These are phyloP conservation scores for Arthrocladium fulminans DNA, from an alignment of 2,329 filamentous ascomycete genomes.

Conservation along the genomic window DNA sequence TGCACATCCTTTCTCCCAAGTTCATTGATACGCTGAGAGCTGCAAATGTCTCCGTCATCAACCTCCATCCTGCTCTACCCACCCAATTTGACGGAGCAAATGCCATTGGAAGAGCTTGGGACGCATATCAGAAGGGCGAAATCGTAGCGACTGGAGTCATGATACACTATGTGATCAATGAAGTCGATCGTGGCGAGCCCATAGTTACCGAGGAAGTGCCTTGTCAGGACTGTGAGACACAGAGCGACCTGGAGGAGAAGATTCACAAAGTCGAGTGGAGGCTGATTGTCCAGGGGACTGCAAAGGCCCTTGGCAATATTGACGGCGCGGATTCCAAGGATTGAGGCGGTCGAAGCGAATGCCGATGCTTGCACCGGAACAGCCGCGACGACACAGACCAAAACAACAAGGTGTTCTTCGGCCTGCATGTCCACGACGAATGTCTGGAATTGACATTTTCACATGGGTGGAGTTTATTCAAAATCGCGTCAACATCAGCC, in stretches of 20 bases:
- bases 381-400: too few species aligned
- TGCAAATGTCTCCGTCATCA: slow-evolving; percentile 62
- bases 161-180: slow-evolving; percentile 73
- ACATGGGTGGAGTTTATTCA: too few species aligned
- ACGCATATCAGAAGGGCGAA: slow-evolving; percentile 60
- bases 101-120: slow-evolving; percentile 70
- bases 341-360: not conserved
- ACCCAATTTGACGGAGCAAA: slow-evolving; percentile 67
- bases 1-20: slow-evolving; percentile 65
- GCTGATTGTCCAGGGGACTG: slow-evolving; percentile 67
- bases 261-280: slow-evolving; percentile 71
- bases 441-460: too few species aligned
- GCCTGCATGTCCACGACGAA: too few species aligned
- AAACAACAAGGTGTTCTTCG: too few species aligned
- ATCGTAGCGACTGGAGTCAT: slow-evolving; percentile 69
- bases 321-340: too few species aligned
- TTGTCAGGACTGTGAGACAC: slow-evolving; percentile 52
- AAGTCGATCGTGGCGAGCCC: slow-evolving; percentile 71
- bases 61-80: slow-evolving; percentile 67
- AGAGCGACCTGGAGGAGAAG: slow-evolving; percentile 59
- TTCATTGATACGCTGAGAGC: slow-evolving; percentile 62
- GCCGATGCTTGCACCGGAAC: not conserved
- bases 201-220: slow-evolving; percentile 63
- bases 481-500: too few species aligned
- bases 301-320: slow-evolving; percentile 25